phyloP scores from a whole-genome alignment of 495 filamentous ascomycete species.

The Sordaria brevicollis region DNA sequence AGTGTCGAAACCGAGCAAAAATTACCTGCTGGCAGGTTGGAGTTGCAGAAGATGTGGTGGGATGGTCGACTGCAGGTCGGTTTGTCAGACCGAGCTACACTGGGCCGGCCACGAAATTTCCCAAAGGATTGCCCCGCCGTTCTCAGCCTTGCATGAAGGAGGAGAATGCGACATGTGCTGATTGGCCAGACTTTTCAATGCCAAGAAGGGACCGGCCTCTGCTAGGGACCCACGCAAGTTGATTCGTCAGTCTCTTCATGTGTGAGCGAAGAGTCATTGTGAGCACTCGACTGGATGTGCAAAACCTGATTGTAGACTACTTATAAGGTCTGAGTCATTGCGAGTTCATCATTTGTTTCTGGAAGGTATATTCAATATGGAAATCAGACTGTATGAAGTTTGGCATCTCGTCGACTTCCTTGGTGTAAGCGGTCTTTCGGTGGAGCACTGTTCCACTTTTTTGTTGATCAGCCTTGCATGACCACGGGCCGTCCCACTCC shows the following conservation, averaged over 20 bases:
- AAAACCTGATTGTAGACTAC: no score
- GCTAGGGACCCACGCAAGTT: neutral
- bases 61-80: neutral
- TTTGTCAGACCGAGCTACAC: neutral
- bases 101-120: constrained; percentile 13
- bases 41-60: neutral
- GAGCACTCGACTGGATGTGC: no score
- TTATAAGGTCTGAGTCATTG: no score
- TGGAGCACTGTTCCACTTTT: neutral
- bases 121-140: constrained; percentile 12
- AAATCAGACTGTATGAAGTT: neutral
- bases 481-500: neutral
- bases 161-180: neutral
- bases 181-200: neutral
- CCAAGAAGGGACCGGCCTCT: neutral
- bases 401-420: neutral
- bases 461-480: neutral
- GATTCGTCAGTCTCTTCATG: neutral
- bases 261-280: neutral
- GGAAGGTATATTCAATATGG: no score
- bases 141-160: constrained; percentile 10
- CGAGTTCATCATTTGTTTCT: no score
- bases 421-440: neutral
- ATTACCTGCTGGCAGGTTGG: neutral
- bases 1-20: neutral